A percentile compares a stretch with the other conserved stretches of the same genome.
phyloP scores from a whole-genome alignment of 257 asterid species.

The Leonotis leonurus region DNA sequence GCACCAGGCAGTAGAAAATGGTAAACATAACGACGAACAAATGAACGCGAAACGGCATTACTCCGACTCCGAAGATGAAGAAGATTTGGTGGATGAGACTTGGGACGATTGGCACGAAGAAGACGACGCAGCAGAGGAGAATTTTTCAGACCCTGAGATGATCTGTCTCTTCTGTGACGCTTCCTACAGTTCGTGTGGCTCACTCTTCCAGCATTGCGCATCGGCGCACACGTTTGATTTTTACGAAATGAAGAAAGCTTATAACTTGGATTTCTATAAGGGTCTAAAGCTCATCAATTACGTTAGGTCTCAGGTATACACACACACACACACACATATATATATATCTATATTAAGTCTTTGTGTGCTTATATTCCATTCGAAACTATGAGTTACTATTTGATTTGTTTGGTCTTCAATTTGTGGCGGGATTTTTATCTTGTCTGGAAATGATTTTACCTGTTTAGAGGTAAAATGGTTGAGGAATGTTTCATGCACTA shows the following conservation, averaged over 20 bases:
- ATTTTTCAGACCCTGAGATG: constrained; percentile 10
- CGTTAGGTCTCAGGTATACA: constrained; percentile 68
- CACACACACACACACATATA: no score
- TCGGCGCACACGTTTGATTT: constrained; percentile 61
- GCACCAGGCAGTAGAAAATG: constrained; percentile 16
- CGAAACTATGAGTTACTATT: background rate
- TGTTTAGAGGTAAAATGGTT: background rate
- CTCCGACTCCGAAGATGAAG: constrained; percentile 34
- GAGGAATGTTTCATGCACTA: no score
- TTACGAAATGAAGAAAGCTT: constrained; percentile 24
- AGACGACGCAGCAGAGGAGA: constrained; percentile 26
- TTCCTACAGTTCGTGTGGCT: constrained; percentile 27
- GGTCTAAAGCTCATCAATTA: constrained; percentile 83
- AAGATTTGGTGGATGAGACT: constrained; percentile 29
- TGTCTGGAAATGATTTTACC: background rate
- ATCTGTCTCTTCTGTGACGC: constrained; percentile 74
- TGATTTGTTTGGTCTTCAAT: background rate
- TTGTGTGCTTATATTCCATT: background rate
- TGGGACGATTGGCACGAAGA: constrained; percentile 54
- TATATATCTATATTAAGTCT: background rate
- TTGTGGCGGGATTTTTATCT: background rate
- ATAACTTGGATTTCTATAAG: constrained; percentile 63
- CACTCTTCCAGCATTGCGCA: constrained; percentile 67
- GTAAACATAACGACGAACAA: background rate
- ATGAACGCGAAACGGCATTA: background rate